Conservation (phyloP, 2,329 filamentous ascomycete genomes). For the Colletotrichum gloeosporioides region DNA sequence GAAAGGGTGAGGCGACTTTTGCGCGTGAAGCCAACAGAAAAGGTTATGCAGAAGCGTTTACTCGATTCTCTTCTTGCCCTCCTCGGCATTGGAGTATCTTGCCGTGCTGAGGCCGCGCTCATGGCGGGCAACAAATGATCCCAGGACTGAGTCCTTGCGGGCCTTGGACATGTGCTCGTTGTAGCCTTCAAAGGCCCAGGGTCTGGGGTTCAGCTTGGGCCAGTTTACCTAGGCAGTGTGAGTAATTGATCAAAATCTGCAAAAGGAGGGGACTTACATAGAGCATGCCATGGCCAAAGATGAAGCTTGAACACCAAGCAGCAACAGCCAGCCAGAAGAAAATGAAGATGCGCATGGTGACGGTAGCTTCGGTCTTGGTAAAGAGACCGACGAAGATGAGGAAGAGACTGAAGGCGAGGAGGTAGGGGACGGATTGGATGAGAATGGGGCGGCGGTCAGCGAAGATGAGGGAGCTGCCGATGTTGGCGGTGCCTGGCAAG, state of each 20-base stretch:
- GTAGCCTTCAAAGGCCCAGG: constrained; percentile 86
- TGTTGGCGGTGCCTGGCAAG: constrained; percentile 73
- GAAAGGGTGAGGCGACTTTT: neutral
- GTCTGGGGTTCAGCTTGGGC: constrained; percentile 92
- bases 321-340: constrained; percentile 77
- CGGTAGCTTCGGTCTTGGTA: constrained; percentile 74
- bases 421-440: constrained; percentile 92
- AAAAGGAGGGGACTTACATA: constrained; percentile 71
- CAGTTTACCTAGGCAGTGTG: constrained; percentile 80
- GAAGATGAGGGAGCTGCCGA: constrained; percentile 78
- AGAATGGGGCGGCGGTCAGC: constrained; percentile 83
- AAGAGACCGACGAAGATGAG: constrained; percentile 78
- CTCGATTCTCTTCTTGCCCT: constrained; percentile 98
- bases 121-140: constrained; percentile 74
- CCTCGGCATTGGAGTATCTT: constrained; percentile 84
- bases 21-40: neutral
- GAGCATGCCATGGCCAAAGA: constrained; percentile 85
- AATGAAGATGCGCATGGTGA: constrained; percentile 83
- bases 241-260: constrained; percentile 6
- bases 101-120: constrained; percentile 85
- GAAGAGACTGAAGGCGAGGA: constrained; percentile 85
- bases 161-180: constrained; percentile 85
- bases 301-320: constrained; percentile 77
- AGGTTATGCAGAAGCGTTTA: constrained; percentile 42
- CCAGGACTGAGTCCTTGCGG: constrained; percentile 81